A percentile compares a stretch with the other conserved stretches of the same genome.
Conservation (phyloP, 2,329 filamentous ascomycete genomes). For the Diaporthe nobilis region DNA sequence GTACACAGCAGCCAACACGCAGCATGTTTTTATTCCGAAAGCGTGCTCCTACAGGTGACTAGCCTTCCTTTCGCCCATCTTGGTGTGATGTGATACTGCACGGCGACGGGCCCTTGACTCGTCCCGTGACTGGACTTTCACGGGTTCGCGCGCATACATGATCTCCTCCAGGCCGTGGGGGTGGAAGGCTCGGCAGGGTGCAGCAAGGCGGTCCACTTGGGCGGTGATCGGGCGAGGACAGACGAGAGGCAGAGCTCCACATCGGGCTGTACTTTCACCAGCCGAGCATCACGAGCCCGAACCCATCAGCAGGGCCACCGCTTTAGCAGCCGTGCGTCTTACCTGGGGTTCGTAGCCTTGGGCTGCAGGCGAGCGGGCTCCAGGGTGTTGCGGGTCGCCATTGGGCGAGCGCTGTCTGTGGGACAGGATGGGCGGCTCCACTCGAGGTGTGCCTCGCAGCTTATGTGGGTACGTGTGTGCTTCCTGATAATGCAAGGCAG, state of each 20-base stretch:
- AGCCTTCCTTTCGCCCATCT: slow-evolving; percentile 1
- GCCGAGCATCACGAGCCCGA: slow-evolving; percentile 23
- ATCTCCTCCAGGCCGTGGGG: background rate
- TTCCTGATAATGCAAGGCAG: slow-evolving; percentile 31
- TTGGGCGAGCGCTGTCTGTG: slow-evolving; percentile 10
- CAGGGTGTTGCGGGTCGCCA: background rate
- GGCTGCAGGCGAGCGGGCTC: slow-evolving; percentile 21
- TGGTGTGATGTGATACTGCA: slow-evolving; percentile 30
- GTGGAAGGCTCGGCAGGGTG: slow-evolving; percentile 1
- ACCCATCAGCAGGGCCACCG: slow-evolving; percentile 4
- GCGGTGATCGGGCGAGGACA: background rate
- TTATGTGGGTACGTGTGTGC: slow-evolving; percentile 36
- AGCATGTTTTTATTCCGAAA: slow-evolving; percentile 5
- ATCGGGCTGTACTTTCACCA: slow-evolving; percentile 12
- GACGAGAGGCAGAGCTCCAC: background rate
- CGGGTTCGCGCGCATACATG: background rate
- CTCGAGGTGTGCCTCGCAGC: slow-evolving; percentile 36
- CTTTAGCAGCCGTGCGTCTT: slow-evolving; percentile 6
- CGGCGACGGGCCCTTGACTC: slow-evolving; percentile 19
- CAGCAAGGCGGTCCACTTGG: slow-evolving; percentile 10
- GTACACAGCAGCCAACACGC: slow-evolving; percentile 9
- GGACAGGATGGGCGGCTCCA: slow-evolving; percentile 20
- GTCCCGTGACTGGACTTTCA: slow-evolving; percentile 20
- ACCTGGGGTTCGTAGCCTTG: slow-evolving; percentile 31
- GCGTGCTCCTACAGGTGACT: slow-evolving; percentile 6